A percentile compares a stretch with the other conserved stretches of the same genome.
phyloP scores from a whole-genome alignment of 768 basidiomycete genomes.

The Termitomyces sp. region DNA sequence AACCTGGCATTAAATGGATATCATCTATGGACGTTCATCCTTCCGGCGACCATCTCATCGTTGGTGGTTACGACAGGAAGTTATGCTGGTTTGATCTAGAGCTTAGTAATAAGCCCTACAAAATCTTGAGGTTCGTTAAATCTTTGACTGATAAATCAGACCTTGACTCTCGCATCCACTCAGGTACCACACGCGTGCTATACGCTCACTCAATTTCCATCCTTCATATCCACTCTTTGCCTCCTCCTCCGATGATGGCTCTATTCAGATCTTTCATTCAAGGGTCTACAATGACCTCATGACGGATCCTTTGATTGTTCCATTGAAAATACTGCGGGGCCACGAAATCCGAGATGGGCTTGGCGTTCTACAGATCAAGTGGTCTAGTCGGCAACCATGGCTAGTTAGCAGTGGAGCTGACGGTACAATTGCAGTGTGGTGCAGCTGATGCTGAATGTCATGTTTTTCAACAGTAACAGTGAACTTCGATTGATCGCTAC shows the following conservation, averaged over 20 bases:
- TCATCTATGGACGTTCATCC: slow-evolving; percentile 97
- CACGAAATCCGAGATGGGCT: slow-evolving; percentile 81
- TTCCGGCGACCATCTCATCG: slow-evolving; percentile 91
- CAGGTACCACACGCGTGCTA: slow-evolving; percentile 92
- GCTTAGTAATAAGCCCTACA: slow-evolving; percentile 94
- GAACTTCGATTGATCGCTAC: neutral
- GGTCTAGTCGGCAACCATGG: slow-evolving; percentile 92
- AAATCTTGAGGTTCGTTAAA: slow-evolving; percentile 72
- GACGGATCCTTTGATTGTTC: slow-evolving; percentile 97
- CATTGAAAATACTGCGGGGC: slow-evolving; percentile 93
- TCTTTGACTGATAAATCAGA: slow-evolving; percentile 5
- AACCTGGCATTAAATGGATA: slow-evolving; percentile 96
- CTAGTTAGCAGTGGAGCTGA: slow-evolving; percentile 90
- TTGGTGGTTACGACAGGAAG: slow-evolving; percentile 97
- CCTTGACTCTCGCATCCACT: slow-evolving; percentile 4
- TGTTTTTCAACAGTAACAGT: slow-evolving; percentile 5
- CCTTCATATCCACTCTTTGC: slow-evolving; percentile 94
- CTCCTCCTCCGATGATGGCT: slow-evolving; percentile 94
- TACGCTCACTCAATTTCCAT: slow-evolving; percentile 91
- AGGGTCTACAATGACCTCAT: slow-evolving; percentile 93
- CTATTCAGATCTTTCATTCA: slow-evolving; percentile 95
- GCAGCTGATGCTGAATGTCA: slow-evolving; percentile 40
- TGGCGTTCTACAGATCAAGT: slow-evolving; percentile 86
- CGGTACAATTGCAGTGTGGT: slow-evolving; percentile 86
- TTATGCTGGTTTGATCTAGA: slow-evolving; percentile 99